Evolutionary conservation across 2,329 filamentous ascomycete species (phyloP).

Genomic region (Phialophora expanda): DNA sequence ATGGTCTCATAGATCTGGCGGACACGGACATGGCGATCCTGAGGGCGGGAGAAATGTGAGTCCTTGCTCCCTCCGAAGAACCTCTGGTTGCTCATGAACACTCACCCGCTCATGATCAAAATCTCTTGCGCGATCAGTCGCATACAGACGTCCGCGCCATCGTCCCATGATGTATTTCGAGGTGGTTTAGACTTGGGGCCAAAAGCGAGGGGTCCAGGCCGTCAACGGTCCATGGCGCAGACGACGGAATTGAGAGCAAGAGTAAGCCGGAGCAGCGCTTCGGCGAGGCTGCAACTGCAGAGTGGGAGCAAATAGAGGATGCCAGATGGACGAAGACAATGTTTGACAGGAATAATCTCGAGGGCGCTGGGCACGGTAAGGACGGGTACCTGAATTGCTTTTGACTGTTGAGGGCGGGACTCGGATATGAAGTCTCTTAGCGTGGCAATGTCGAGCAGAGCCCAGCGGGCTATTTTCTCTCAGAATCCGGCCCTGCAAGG

Average conservation of each 20-base stretch:
- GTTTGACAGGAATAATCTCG: conserved; percentile 7
- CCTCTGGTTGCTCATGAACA: background rate
- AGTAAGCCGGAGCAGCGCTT: conserved; percentile 5
- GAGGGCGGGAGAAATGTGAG: background rate
- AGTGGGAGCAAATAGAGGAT: conserved; percentile 4
- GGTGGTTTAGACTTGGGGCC: conserved; percentile 16
- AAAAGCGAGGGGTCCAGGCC: conserved; percentile 23
- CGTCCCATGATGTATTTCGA: conserved; percentile 24
- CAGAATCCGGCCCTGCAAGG: conserved; percentile 4
- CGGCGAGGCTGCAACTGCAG: conserved; percentile 7
- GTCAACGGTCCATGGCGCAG: conserved; percentile 22
- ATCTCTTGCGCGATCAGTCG: conserved; percentile 51
- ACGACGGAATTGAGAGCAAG: background rate
- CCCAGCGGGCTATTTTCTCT: conserved; percentile 5
- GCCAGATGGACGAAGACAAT: conserved; percentile 1
- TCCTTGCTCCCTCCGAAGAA: background rate
- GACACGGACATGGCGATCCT: conserved; percentile 52
- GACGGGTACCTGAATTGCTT: conserved; percentile 18
- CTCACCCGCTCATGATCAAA: conserved; percentile 50
- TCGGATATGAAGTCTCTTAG: conserved; percentile 12
- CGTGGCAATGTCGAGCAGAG: background rate
- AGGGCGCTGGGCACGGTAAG: background rate
- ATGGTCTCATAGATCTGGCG: conserved; percentile 54
- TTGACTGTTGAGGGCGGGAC: conserved; percentile 15
- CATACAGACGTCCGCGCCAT: conserved; percentile 45